These are phyloP conservation scores for Fusarium napiforme DNA, from an alignment of 2,329 filamentous ascomycete genomes.

Conservation along the genomic window DNA sequence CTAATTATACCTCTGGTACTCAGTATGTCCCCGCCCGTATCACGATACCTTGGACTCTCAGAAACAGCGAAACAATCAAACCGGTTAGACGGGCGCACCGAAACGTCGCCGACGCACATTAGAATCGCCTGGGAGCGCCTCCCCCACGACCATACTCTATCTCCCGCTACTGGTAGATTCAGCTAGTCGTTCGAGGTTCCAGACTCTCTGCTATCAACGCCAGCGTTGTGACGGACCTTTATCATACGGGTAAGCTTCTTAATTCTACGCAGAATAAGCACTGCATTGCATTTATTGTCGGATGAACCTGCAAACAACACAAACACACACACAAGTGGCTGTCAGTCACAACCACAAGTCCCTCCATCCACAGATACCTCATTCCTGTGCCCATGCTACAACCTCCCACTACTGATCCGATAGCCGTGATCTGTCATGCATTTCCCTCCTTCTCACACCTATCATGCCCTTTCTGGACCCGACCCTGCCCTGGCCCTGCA, in stretches of 20 bases:
- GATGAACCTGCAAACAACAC: background rate
- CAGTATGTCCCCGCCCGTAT: background rate
- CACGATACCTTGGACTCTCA: background rate
- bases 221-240: constrained; percentile 10
- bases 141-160: constrained; percentile 21
- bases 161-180: constrained; percentile 11
- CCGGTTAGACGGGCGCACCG: constrained; percentile 25
- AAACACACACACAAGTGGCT: background rate
- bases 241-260: constrained; percentile 34
- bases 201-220: constrained; percentile 25
- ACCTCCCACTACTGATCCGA: constrained; percentile 24
- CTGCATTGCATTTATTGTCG: background rate
- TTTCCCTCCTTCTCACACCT: constrained; percentile 24
- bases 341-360: background rate
- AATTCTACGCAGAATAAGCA: background rate
- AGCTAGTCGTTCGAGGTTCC: constrained; percentile 37
- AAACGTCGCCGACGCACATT: constrained; percentile 23
- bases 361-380: constrained; percentile 2
- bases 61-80: background rate
- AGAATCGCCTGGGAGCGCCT: constrained; percentile 22
- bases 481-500: constrained; percentile 33
- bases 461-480: constrained; percentile 21
- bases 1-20: constrained; percentile 1
- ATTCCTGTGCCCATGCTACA: constrained; percentile 23
- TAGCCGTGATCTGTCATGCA: constrained; percentile 35